Base-by-base conservation (phyloP, 2,329 filamentous ascomycete genomes). In the Clarireedia paspali region DNA sequence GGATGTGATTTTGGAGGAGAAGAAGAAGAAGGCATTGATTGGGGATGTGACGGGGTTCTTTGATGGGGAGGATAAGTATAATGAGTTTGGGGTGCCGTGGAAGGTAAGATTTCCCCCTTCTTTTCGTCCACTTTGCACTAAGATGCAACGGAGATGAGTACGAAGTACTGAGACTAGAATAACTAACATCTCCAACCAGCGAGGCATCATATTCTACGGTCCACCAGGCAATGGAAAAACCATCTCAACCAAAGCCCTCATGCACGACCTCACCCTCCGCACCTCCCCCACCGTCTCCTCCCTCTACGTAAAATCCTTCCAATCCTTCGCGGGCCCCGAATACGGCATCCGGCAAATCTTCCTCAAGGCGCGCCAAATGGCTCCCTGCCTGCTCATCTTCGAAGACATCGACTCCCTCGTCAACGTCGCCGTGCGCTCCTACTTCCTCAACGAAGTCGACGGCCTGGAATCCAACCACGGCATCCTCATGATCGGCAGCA, bases 361-460 rank as follows among this genome's bases (percentile, higher is more conserved):
- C 64, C 54, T 58, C 20, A 81, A 81, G 59, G 85, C 85, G 0
- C 73, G 85, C 23, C 73, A 79, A 60, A 77, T 79, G 58, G 81
- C 85, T 0, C 85, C 85, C 0, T 88, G 84, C 70, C 80, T 87
- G 59, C 77, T 89, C 3, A 81, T 89, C 42, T 85, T 89, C 57
- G 86, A 89, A 67, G 86, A 89, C 60, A 75, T 89, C 5, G 86
- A 89, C 66, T 83, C 79, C 7, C 77, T 88, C 36, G 78, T 89
- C 46, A 76, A 75, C 10, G 79, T 84, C 53, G 60, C 66, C 2
- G 80, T 85, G 14, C 75, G 85, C 27, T 82, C 78, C 52, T 88
- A 87, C 72, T 89, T 89, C 70, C 74, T 88, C 48, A 89, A 88
- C 66, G 84, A 88, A 68, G 80, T 88, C 3, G 85, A 89, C 59